Conservation (phyloP, 257 asterid species). For the Linderniella brevidens region DNA sequence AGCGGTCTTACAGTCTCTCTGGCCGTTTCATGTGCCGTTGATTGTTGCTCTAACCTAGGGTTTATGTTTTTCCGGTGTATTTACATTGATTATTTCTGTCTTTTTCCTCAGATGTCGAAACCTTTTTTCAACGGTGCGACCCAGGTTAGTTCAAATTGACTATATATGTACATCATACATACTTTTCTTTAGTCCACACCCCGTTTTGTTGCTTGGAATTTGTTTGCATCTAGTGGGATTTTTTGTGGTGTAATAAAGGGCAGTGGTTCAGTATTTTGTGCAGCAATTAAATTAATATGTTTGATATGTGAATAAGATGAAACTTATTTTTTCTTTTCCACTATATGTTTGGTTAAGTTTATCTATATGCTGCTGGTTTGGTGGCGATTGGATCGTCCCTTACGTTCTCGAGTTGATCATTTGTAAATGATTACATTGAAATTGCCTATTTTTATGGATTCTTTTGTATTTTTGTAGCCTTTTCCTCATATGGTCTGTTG, state of each 20-base stretch:
- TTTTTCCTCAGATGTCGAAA: conserved; percentile 28
- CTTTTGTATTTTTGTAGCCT: too few species aligned
- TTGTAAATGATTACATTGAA: too few species aligned
- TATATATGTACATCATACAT: background rate
- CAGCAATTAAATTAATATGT: background rate
- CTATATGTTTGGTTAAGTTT: too few species aligned
- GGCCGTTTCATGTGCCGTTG: conserved; percentile 4
- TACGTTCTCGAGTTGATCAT: too few species aligned
- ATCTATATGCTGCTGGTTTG: too few species aligned
- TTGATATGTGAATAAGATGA: too few species aligned
- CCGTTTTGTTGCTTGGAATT: background rate
- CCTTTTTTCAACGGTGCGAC: conserved; percentile 35
- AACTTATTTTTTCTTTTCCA: too few species aligned
- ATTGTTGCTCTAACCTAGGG: background rate
- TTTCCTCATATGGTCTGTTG: too few species aligned
- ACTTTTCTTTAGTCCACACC: background rate
- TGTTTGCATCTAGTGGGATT: conserved; percentile 2
- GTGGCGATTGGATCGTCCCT: too few species aligned
- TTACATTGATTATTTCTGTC: conserved; percentile 3
- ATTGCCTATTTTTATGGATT: too few species aligned
- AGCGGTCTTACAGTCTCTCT: conserved; percentile 15
- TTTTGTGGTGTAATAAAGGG: conserved; percentile 4
- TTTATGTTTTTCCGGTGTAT: conserved; percentile 7
- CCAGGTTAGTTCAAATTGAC: conserved; percentile 32
- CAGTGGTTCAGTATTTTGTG: background rate